phyloP scores from a whole-genome alignment of 805 yeast genomes.

The Suhomyces tanzawaensis region DNA sequence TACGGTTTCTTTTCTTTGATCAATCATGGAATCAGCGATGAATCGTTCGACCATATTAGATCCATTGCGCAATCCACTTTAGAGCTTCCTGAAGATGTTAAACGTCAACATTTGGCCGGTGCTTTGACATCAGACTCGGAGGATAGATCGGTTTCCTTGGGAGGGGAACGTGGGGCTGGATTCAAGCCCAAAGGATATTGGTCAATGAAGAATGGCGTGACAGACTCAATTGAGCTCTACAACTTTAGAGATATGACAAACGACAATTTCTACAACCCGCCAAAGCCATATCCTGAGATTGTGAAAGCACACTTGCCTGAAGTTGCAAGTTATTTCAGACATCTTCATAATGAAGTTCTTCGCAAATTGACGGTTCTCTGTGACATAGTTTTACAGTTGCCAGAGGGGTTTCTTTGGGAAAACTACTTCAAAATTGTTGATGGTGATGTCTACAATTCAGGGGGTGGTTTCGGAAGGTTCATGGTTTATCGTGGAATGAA shows the following conservation, averaged over 20 bases:
- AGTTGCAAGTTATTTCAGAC: constrained; percentile 21
- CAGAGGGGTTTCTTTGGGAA: constrained; percentile 29
- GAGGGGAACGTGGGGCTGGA: constrained; percentile 31
- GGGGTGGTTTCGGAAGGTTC: constrained; percentile 29
- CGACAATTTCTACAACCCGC: constrained; percentile 18
- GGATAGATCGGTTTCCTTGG: constrained; percentile 23
- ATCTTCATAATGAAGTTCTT: constrained; percentile 20
- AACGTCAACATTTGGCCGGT: constrained; percentile 40
- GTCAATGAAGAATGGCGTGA: constrained; percentile 29
- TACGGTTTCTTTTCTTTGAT: constrained; percentile 44
- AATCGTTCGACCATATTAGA: constrained; percentile 31
- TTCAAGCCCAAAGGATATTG: constrained; percentile 31
- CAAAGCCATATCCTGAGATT: constrained; percentile 23
- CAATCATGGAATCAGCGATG: constrained; percentile 40
- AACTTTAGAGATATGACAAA: constrained; percentile 28
- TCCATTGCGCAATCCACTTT: constrained; percentile 42
- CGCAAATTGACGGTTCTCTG: constrained; percentile 24
- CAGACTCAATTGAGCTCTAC: constrained; percentile 27
- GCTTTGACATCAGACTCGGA: constrained; percentile 29
- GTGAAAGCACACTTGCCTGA: constrained; percentile 22
- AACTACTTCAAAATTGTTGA: constrained; percentile 25
- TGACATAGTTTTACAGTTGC: constrained; percentile 26
- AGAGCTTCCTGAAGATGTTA: constrained; percentile 40
- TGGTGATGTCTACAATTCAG: constrained; percentile 23
- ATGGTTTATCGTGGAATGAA: constrained; percentile 28